These are phyloP conservation scores for Boletus semigastroideus DNA, from an alignment of 1,284 basidiomycete species.

Conservation along the genomic window DNA sequence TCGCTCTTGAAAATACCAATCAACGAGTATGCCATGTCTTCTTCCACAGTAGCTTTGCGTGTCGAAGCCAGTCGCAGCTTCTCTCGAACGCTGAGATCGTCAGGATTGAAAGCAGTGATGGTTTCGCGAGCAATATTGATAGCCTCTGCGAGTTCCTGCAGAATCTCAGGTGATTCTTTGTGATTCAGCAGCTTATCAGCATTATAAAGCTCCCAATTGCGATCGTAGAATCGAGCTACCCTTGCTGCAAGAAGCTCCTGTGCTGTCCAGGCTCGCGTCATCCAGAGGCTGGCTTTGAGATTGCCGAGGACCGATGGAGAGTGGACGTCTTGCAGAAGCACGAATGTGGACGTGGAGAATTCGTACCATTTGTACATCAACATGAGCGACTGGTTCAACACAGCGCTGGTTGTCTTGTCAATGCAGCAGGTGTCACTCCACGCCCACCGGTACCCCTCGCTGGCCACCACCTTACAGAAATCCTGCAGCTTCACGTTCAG, in stretches of 20 bases:
- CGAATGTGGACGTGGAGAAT: neutral
- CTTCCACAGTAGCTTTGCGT: neutral
- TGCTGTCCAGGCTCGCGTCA: slow-evolving; percentile 10
- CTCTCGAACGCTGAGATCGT: neutral
- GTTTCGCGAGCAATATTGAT: neutral
- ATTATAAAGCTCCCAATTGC: slow-evolving; percentile 5
- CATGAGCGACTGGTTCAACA: slow-evolving; percentile 8
- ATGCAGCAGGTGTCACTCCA: slow-evolving; percentile 10
- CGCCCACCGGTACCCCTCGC: slow-evolving; percentile 5
- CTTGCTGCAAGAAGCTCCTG: slow-evolving; percentile 11
- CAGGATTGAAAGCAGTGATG: neutral
- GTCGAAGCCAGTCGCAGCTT: slow-evolving; percentile 1
- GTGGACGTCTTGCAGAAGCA: neutral
- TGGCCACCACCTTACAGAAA: slow-evolving; percentile 4
- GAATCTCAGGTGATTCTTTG: slow-evolving; percentile 1
- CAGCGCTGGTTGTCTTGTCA: slow-evolving; percentile 1
- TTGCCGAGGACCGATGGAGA: neutral
- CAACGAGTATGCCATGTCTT: slow-evolving; percentile 2
- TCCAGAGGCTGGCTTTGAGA: slow-evolving; percentile 6
- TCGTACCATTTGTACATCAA: slow-evolving; percentile 5
- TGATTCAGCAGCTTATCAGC: slow-evolving; percentile 5
- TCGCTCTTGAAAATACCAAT: slow-evolving; percentile 7
- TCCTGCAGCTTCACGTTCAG: slow-evolving; percentile 1
- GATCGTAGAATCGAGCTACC: slow-evolving; percentile 8
- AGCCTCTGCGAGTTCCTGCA: slow-evolving; percentile 19